phyloP scores from a whole-genome alignment of 2,329 filamentous ascomycete genomes.

The Neonectria punicea region DNA sequence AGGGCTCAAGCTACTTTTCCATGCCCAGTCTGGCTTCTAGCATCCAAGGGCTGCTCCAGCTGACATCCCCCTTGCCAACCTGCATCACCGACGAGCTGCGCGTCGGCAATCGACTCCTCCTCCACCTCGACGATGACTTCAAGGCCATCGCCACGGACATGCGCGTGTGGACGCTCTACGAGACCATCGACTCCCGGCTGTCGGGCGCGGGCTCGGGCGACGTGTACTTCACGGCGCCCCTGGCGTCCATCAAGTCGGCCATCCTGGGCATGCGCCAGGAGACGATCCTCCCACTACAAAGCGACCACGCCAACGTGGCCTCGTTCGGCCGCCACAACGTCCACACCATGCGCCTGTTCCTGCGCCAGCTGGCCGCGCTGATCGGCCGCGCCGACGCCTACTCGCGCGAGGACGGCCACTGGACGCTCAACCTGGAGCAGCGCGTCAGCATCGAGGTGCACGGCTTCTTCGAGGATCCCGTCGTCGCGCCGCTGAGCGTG shows the following conservation, averaged over 20 bases:
- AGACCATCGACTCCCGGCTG: slow-evolving; percentile 69
- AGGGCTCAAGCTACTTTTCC: slow-evolving; percentile 71
- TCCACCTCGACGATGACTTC: slow-evolving; percentile 65
- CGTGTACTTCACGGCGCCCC: slow-evolving; percentile 67
- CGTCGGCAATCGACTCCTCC: slow-evolving; percentile 60
- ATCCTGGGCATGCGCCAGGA: slow-evolving; percentile 63
- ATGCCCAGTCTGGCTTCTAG: slow-evolving; percentile 65
- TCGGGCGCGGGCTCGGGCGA: slow-evolving; percentile 56
- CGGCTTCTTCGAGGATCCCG: slow-evolving; percentile 69
- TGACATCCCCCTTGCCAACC: slow-evolving; percentile 61
- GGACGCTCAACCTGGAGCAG: slow-evolving; percentile 60
- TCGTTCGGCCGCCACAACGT: slow-evolving; percentile 63
- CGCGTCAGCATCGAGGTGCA: slow-evolving; percentile 66
- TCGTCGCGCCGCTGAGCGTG: slow-evolving; percentile 44
- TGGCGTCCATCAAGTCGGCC: slow-evolving; percentile 67
- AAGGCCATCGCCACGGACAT: slow-evolving; percentile 66
- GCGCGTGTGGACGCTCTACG: slow-evolving; percentile 71
- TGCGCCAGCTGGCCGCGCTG: slow-evolving; percentile 48
- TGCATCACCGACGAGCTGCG: slow-evolving; percentile 62
- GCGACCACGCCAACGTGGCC: slow-evolving; percentile 64
- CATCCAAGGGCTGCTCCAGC: slow-evolving; percentile 62
- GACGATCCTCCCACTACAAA: slow-evolving; percentile 63
- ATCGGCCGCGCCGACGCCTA: slow-evolving; percentile 49
- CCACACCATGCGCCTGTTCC: slow-evolving; percentile 57
- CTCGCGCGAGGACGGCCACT: slow-evolving; percentile 49